phyloP scores from a whole-genome alignment of 177 flowering plant species.

The Telopea speciosissima region DNA sequence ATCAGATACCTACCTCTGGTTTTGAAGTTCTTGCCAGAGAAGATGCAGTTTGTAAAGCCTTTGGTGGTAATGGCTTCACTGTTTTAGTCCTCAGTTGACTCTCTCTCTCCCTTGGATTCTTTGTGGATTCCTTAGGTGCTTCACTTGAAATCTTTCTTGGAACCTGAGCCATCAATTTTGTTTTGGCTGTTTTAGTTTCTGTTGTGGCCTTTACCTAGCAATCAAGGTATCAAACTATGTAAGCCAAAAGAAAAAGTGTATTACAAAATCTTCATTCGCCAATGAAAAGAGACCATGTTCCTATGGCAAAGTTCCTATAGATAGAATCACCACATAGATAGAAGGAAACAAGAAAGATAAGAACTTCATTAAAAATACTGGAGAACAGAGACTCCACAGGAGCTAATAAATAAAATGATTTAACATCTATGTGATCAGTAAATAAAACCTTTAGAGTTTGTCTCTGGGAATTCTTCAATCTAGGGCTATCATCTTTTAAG shows the following conservation, averaged over 20 bases:
- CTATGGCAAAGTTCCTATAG: background rate
- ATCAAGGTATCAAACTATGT: conserved; percentile 1
- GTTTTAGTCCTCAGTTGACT: conserved; percentile 20
- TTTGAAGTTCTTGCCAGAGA: conserved; percentile 22
- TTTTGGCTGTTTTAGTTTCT: conserved; percentile 20
- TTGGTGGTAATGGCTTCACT: conserved; percentile 24
- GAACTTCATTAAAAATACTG: background rate
- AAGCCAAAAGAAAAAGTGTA: background rate
- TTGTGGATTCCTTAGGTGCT: conserved; percentile 23
- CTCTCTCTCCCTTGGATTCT: conserved; percentile 21
- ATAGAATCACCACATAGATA: background rate
- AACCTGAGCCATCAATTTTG: conserved; percentile 18
- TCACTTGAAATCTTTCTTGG: conserved; percentile 17
- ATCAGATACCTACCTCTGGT: conserved; percentile 29
- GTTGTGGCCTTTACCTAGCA: conserved; percentile 14
- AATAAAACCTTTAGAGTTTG: conserved; percentile 31
- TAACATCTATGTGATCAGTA: background rate
- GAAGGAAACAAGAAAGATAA: background rate
- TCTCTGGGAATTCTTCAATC: conserved; percentile 9
- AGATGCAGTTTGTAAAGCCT: conserved; percentile 9
- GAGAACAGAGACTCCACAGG: background rate
- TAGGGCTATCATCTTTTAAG: conserved; percentile 9
- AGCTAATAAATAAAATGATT: background rate
- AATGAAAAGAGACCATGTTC: background rate
- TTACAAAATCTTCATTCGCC: background rate